Conservation (phyloP, 208 protist species). For the Crithidia fasciculata region DNA sequence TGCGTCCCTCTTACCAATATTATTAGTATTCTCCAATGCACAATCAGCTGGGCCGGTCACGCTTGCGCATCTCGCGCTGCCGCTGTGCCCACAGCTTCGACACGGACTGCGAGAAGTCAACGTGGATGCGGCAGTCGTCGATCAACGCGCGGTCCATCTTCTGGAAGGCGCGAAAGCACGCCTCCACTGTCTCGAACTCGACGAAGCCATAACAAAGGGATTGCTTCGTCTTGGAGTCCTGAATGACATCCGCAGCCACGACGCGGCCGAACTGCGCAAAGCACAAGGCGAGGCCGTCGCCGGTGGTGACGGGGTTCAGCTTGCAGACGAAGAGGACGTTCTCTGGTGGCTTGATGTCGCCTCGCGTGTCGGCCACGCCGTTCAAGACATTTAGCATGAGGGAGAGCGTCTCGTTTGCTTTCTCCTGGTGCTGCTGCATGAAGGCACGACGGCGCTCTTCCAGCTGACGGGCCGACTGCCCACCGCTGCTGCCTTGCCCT, state of each 20-base stretch:
- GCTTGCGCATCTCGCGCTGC: constrained; percentile 62
- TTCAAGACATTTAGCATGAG: constrained; percentile 97
- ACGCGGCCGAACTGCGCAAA: constrained; percentile 97
- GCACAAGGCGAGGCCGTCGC: constrained; percentile 95
- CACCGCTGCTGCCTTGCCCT: not conserved
- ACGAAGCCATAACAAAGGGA: constrained; percentile 98
- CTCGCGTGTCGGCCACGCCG: constrained; percentile 92
- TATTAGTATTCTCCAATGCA: not conserved
- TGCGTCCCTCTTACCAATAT: no score
- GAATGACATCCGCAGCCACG: constrained; percentile 78
- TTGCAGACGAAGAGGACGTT: constrained; percentile 99
- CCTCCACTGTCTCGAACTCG: constrained; percentile 94
- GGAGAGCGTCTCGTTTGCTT: constrained; percentile 68
- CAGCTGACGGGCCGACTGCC: constrained; percentile 21
- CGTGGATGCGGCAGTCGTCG: constrained; percentile 98
- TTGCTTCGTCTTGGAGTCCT: constrained; percentile 68
- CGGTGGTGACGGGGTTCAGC: constrained; percentile 96
- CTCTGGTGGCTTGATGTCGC: constrained; percentile 95
- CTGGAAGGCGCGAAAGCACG: constrained; percentile 91
- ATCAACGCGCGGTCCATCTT: constrained; percentile 99
- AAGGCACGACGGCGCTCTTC: constrained; percentile 25
- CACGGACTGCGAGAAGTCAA: constrained; percentile 98
- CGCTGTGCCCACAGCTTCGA: constrained; percentile 85
- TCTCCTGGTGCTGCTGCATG: constrained; percentile 55
- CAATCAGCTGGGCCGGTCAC: constrained; percentile 17